Conservation (phyloP, 2,329 filamentous ascomycete genomes). For the Neonectria ditissima region DNA sequence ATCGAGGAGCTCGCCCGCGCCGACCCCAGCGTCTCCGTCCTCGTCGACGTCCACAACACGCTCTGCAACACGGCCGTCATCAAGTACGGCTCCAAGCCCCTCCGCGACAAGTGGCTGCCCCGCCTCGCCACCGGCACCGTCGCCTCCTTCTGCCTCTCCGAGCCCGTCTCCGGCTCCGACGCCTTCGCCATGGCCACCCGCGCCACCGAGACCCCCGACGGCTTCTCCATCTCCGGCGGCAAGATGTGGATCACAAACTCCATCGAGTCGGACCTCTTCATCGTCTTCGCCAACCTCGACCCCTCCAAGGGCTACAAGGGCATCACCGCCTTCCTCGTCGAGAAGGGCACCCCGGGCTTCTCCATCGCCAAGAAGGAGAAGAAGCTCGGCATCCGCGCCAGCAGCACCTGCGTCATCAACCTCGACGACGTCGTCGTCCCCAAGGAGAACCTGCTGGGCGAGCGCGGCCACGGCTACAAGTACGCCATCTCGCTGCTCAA, state of each 20-base stretch:
- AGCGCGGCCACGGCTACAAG: slow-evolving; percentile 95
- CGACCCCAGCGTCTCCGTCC: slow-evolving; percentile 92
- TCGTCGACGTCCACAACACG: slow-evolving; percentile 98
- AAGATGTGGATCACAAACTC: slow-evolving; percentile 99
- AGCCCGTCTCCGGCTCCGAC: slow-evolving; percentile 93
- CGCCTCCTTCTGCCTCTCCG: slow-evolving; percentile 91
- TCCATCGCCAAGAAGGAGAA: slow-evolving; percentile 99
- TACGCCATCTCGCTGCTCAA: slow-evolving; percentile 95
- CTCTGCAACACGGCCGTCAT: slow-evolving; percentile 93
- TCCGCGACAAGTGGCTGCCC: slow-evolving; percentile 91
- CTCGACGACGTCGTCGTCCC: slow-evolving; percentile 96
- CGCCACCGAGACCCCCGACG: slow-evolving; percentile 83
- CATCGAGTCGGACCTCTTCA: slow-evolving; percentile 93
- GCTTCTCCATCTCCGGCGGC: slow-evolving; percentile 87
- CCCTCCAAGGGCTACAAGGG: slow-evolving; percentile 95
- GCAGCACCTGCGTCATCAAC: slow-evolving; percentile 96
- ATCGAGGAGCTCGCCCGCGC: slow-evolving; percentile 97
- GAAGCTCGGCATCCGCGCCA: slow-evolving; percentile 97
- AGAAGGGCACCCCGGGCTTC: slow-evolving; percentile 91
- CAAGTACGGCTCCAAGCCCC: slow-evolving; percentile 81
- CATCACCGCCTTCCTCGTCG: slow-evolving; percentile 94
- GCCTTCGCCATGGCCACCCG: slow-evolving; percentile 95
- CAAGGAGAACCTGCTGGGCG: slow-evolving; percentile 86
- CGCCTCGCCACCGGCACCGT: slow-evolving; percentile 90
- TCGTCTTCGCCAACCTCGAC: slow-evolving; percentile 97